Conservation (phyloP, 257 asterid species). For the Handroanthus guayacan region DNA sequence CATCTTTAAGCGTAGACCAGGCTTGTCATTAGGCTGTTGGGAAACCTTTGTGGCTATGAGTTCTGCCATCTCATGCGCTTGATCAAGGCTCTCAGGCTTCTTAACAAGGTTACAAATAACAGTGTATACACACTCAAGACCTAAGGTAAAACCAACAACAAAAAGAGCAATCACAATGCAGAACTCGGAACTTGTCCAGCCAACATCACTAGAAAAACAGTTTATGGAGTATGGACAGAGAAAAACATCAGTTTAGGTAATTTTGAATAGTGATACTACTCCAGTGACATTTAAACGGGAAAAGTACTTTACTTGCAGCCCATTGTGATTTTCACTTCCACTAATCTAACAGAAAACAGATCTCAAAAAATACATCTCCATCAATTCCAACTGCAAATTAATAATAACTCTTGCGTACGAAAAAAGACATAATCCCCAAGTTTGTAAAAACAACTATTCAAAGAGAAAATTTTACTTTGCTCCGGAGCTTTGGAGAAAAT, state of each 20-base stretch:
- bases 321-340: neutral
- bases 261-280: neutral
- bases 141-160: constrained; percentile 47
- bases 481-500: constrained; percentile 88
- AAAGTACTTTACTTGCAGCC: constrained; percentile 4
- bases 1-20: constrained; percentile 87
- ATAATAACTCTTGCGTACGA: neutral
- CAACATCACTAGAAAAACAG: neutral
- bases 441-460: neutral
- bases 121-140: constrained; percentile 87
- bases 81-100: constrained; percentile 76
- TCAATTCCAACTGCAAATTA: constrained; percentile 6
- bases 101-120: constrained; percentile 89
- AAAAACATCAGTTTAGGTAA: neutral
- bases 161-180: constrained; percentile 7
- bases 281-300: neutral
- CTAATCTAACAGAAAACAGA: neutral
- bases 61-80: constrained; percentile 81
- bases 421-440: neutral
- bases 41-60: constrained; percentile 75
- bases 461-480: constrained; percentile 57
- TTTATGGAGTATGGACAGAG: neutral
- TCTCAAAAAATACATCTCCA: constrained; percentile 9
- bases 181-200: constrained; percentile 16
- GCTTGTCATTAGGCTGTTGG: constrained; percentile 80